Conservation (phyloP, 345 rosid species). For the Boechera divaricarpa region DNA sequence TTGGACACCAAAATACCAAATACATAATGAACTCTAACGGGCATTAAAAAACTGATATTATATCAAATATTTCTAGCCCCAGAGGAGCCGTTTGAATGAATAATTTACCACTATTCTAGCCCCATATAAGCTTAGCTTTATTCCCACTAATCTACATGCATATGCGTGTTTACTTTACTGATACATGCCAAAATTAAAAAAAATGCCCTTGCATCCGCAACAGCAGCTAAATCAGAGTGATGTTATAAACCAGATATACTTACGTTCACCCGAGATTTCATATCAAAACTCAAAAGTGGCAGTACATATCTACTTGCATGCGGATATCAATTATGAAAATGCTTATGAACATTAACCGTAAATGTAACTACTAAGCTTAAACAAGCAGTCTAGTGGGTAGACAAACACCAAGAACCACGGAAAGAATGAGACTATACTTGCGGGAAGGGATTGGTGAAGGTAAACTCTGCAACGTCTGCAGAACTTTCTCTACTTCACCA, state of each 20-base stretch:
- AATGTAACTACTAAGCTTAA: constrained; percentile 14
- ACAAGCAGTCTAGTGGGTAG: not conserved
- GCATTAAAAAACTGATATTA: no score
- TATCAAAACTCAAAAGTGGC: not conserved
- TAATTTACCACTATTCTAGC: no score
- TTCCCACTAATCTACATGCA: not conserved
- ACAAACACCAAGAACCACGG: constrained; percentile 11
- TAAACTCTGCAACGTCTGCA: constrained; percentile 72
- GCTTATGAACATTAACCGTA: not conserved
- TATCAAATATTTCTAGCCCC: no score
- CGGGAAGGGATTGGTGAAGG: constrained; percentile 80
- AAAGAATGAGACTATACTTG: constrained; percentile 51
- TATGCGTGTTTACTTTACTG: constrained; percentile 3
- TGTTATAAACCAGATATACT: not conserved
- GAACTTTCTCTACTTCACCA: constrained; percentile 92
- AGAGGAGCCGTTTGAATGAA: no score
- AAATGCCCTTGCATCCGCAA: not conserved
- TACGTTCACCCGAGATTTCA: not conserved
- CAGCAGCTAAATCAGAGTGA: constrained; percentile 13
- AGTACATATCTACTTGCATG: not conserved
- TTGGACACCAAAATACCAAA: no score
- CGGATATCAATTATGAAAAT: not conserved
- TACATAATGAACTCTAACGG: no score
- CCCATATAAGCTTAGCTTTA: no score
- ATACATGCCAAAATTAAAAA: not conserved